A percentile compares a stretch with the other conserved stretches of the same genome.
Conservation (phyloP, 2,329 filamentous ascomycete genomes). For the Aspergillus neoniger region DNA sequence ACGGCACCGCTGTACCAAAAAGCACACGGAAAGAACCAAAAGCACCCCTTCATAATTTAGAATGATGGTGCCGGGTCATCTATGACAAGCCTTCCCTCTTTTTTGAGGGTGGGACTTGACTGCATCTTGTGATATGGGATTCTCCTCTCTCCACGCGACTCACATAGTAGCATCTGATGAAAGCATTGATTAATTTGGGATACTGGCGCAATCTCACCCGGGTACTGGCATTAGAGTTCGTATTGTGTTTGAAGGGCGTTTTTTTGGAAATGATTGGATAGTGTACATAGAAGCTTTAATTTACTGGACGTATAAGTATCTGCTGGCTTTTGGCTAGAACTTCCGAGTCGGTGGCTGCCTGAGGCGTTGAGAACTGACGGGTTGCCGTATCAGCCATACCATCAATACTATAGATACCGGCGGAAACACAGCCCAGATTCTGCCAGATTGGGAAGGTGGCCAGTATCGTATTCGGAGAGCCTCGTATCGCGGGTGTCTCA, state of each 20-base stretch:
- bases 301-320: too few relatives aligned
- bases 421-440: not conserved
- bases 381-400: not conserved
- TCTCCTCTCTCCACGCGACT: not conserved
- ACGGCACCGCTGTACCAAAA: not conserved
- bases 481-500: not conserved
- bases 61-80: not conserved
- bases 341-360: not conserved
- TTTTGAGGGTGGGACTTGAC: not conserved
- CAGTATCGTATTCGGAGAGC: not conserved
- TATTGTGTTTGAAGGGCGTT: not conserved
- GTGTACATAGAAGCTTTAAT: not conserved
- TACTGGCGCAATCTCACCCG: not conserved
- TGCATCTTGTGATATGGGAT: not conserved
- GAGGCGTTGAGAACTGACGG: not conserved
- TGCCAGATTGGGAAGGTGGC: not conserved
- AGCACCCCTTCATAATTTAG: not conserved
- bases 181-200: not conserved
- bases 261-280: not conserved
- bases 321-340: not conserved
- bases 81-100: not conserved
- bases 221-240: not conserved
- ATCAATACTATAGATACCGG: not conserved
- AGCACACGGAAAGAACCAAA: not conserved
- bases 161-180: not conserved